Percentiles rank a stretch among this genome's conserved stretches.
Evolutionary conservation across 805 yeast genomes (phyloP).

Genomic region (Wickerhamomyces kurtzmanii): DNA sequence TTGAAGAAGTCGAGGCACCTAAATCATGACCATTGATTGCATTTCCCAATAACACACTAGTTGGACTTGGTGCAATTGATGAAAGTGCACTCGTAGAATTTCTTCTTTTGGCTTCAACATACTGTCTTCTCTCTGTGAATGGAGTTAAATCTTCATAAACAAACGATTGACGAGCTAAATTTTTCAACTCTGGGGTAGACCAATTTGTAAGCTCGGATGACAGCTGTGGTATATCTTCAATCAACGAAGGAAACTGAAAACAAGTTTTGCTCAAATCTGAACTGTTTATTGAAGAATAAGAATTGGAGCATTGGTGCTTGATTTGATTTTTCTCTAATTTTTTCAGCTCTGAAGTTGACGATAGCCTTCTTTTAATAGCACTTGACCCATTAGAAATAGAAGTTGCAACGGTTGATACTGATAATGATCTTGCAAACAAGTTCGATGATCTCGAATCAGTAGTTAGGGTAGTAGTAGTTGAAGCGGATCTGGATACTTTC

Average conservation of each 20-base stretch:
- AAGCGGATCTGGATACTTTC: constrained; percentile 8
- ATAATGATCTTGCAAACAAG: constrained; percentile 10
- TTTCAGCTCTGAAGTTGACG: constrained; percentile 12
- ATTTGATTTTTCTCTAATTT: constrained; percentile 13
- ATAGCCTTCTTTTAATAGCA: constrained; percentile 2
- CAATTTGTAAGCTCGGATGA: constrained; percentile 4
- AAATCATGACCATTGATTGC: no score
- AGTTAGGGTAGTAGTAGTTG: constrained; percentile 10
- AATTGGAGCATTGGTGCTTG: constrained; percentile 9
- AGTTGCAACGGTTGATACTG: constrained; percentile 16
- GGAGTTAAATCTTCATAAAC: constrained; percentile 11
- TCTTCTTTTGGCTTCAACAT: no score
- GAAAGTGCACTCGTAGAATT: no score
- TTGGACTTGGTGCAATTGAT: no score
- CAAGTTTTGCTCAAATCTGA: neutral
- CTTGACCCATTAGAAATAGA: constrained; percentile 3
- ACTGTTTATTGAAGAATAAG: constrained; percentile 3
- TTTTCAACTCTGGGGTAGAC: constrained; percentile 13
- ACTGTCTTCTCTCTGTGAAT: neutral
- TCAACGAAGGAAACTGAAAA: neutral
- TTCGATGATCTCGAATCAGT: constrained; percentile 1
- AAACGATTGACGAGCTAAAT: constrained; percentile 15
- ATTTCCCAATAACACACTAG: no score
- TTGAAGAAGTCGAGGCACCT: no score
- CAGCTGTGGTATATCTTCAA: neutral